A percentile compares a stretch with the other conserved stretches of the same genome.
Evolutionary conservation across 176 grass and related monocot species (phyloP).

Genomic region (Ampelocalamus luodianensis): DNA sequence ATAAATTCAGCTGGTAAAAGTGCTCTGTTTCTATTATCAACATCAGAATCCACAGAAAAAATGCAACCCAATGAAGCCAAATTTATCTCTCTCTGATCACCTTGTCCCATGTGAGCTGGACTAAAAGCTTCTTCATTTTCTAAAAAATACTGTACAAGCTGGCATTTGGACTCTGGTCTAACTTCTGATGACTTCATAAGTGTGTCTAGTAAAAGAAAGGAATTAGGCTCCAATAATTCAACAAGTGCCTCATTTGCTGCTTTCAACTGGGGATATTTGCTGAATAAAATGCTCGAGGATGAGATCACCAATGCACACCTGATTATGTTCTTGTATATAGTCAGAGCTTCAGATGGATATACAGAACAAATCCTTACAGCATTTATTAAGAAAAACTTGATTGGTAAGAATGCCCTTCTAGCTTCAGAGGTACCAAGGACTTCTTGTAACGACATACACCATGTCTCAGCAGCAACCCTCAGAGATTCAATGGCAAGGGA

Average conservation of each 20-base stretch:
- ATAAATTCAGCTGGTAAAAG: slow-evolving; percentile 66
- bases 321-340: slow-evolving; percentile 64
- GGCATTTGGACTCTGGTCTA: slow-evolving; percentile 62
- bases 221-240: slow-evolving; percentile 81
- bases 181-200: slow-evolving; percentile 67
- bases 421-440: slow-evolving; percentile 64
- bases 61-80: slow-evolving; percentile 51
- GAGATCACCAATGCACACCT: slow-evolving; percentile 62
- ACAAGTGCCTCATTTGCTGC: slow-evolving; percentile 70
- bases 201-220: slow-evolving; percentile 75
- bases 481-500: slow-evolving; percentile 70
- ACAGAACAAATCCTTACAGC: slow-evolving; percentile 79
- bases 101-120: slow-evolving; percentile 36
- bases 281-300: slow-evolving; percentile 75
- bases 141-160: slow-evolving; percentile 67
- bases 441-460: slow-evolving; percentile 42
- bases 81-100: slow-evolving; percentile 42
- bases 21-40: slow-evolving; percentile 48
- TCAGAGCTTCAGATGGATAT: slow-evolving; percentile 69
- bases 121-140: slow-evolving; percentile 47
- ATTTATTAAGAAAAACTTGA: slow-evolving; percentile 97
- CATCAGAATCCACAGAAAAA: slow-evolving; percentile 60
- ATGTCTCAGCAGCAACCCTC: slow-evolving; percentile 62
- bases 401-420: slow-evolving; percentile 89
- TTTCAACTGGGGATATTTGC: slow-evolving; percentile 61